phyloP scores from a whole-genome alignment of 768 basidiomycete genomes.

The Amanita muscaria region DNA sequence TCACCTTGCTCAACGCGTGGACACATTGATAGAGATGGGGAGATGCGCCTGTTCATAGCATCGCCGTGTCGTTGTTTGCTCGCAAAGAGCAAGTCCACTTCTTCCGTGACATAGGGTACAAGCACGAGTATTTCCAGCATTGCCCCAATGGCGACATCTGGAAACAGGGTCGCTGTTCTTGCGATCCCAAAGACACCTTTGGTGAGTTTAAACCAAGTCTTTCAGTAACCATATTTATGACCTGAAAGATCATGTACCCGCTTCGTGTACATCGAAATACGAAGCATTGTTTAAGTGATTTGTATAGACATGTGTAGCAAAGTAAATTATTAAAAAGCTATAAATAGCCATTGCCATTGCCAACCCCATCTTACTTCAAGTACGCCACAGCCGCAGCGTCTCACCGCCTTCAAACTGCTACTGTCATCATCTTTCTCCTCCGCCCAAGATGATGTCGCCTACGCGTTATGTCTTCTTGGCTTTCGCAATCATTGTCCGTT shows the following conservation, averaged over 20 bases:
- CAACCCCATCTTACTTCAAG: not conserved
- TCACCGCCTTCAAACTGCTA: too few relatives aligned
- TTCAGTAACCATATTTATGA: not conserved
- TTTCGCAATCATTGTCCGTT: slow-evolving; percentile 36
- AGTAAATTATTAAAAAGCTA: not conserved
- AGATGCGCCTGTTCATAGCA: slow-evolving; percentile 70
- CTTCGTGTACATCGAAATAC: slow-evolving; percentile 33
- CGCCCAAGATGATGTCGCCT: slow-evolving; percentile 40
- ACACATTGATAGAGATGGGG: slow-evolving; percentile 54
- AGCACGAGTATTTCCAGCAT: slow-evolving; percentile 73
- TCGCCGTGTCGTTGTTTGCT: slow-evolving; percentile 72
- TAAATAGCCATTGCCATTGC: not conserved
- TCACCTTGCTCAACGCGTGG: not conserved
- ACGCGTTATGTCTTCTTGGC: slow-evolving; percentile 47
- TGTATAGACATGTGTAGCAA: not conserved
- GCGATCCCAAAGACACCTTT: slow-evolving; percentile 63
- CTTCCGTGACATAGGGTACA: slow-evolving; percentile 79
- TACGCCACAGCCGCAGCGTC: too few relatives aligned
- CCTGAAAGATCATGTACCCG: slow-evolving; percentile 28
- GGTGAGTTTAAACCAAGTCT: slow-evolving; percentile 29
- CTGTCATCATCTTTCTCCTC: too few relatives aligned
- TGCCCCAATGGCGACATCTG: slow-evolving; percentile 56
- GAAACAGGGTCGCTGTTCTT: slow-evolving; percentile 56
- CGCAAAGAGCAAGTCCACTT: slow-evolving; percentile 71
- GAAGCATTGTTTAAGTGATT: slow-evolving; percentile 25